Evolutionary conservation across 164 flowering plant species (phyloP).

Genomic region (Saururus chinensis): DNA sequence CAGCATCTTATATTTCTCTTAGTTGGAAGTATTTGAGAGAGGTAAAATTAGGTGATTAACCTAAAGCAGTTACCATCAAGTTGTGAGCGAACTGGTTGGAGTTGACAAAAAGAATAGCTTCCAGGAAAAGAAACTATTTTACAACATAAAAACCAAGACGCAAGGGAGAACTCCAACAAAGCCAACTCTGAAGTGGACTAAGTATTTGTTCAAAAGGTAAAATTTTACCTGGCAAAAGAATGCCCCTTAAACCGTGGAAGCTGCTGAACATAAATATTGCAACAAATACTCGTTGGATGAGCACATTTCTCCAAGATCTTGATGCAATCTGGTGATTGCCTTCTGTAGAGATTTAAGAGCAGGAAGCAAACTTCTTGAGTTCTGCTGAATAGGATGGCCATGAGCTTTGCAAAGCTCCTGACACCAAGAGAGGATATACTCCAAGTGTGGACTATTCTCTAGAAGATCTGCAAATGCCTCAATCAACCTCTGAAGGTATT

Average conservation of each 20-base stretch:
- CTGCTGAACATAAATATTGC: slow-evolving; percentile 56
- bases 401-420: slow-evolving; percentile 90
- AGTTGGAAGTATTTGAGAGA: too few species aligned
- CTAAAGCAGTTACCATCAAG: too few species aligned
- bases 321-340: slow-evolving; percentile 67
- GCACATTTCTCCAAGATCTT: slow-evolving; percentile 86
- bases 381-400: slow-evolving; percentile 67
- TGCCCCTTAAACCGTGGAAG: background rate
- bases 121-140: too few species aligned
- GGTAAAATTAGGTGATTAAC: too few species aligned
- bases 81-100: too few species aligned
- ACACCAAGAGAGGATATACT: slow-evolving; percentile 80
- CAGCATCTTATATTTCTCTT: too few species aligned
- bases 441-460: slow-evolving; percentile 78
- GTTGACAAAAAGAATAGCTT: too few species aligned
- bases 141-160: too few species aligned
- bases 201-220: too few species aligned
- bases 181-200: too few species aligned
- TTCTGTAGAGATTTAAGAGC: slow-evolving; percentile 79
- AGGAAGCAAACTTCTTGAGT: slow-evolving; percentile 68
- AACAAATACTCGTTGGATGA: slow-evolving; percentile 85
- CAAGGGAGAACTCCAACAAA: too few species aligned
- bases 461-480: slow-evolving; percentile 78
- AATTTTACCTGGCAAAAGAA: too few species aligned
- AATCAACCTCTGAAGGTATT: slow-evolving; percentile 69